Evolutionary conservation across 1,139 yeast species (phyloP), one percentile per base, ranked within the genome.

Genomic region (Lizanozyma gosingica): DNA sequence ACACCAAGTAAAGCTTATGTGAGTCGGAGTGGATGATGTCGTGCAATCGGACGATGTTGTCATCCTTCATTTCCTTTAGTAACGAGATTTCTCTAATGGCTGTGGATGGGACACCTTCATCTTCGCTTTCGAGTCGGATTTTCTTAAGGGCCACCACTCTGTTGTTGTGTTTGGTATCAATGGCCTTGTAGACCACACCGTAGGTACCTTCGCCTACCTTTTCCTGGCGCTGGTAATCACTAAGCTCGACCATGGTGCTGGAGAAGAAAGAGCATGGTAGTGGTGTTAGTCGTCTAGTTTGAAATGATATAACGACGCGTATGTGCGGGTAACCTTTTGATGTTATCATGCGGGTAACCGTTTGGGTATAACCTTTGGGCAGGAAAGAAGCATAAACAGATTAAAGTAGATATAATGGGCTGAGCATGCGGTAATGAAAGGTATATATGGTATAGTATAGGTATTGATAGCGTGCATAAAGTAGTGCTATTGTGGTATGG

Each of bases 181-280:
- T 71, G 2, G 98, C 98, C 62, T 92, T 92, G 66, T 92, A 94
- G 18, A 92, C 99, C 41, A 92, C 98, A 48, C 98, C 99, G 58
- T 92, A 92, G 3, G 99, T 92, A 47, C 92, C 98, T 67, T 94
- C 99, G 36, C 99, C 99, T 39, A 92, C 87, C 63, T 92, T 92
- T 62, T 92, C 98, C 50, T 92, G 79, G 56, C 94, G 85, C 59
- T 88, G 94, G 61, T 84, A 90, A 59, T 88, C 95, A 35, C 90
- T 80, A 49, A 88, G 69, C 56, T 88, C 97, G 42, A 84, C 92
- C 90, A 86, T 85, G 32, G 32, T 48, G 46, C 14, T 11, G 29
- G n/a, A n/a, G n/a, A n/a, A n/a, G n/a, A n/a, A n/a, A n/a, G n/a
- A n/a, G n/a, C n/a, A n/a, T n/a, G n/a, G n/a, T n/a, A n/a, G n/a